These are phyloP conservation scores for Blastomyces parvus DNA, from an alignment of 2,329 filamentous ascomycete species.

Conservation along the genomic window DNA sequence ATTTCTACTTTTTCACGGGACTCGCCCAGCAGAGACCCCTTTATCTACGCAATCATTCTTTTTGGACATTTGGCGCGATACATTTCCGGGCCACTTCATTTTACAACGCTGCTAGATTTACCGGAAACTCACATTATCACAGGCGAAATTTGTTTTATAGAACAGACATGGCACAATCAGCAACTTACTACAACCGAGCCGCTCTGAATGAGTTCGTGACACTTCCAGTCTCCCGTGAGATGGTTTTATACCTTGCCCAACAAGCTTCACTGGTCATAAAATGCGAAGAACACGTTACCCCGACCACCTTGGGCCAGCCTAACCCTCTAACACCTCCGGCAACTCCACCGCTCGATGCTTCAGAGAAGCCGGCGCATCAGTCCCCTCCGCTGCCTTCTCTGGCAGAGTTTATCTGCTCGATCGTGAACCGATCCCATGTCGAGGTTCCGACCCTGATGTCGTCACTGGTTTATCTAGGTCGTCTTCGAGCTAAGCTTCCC, in stretches of 20 bases:
- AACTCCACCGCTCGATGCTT: conserved; percentile 45
- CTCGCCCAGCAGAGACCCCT: neutral
- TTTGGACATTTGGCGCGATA: neutral
- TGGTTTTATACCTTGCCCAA: conserved; percentile 40
- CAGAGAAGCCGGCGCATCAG: conserved; percentile 25
- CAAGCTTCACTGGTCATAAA: conserved; percentile 41
- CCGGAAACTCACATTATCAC: neutral
- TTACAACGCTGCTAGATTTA: neutral
- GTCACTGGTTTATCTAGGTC: conserved; percentile 82
- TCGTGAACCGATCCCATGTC: conserved; percentile 88
- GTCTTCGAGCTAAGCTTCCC: conserved; percentile 74
- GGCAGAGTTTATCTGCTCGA: conserved; percentile 81
- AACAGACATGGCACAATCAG: conserved; percentile 11
- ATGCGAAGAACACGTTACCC: conserved; percentile 43
- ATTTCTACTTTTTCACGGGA: neutral
- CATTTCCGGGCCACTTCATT: neutral
- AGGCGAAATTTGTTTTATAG: neutral
- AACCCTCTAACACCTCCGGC: conserved; percentile 52
- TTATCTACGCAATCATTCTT: neutral
- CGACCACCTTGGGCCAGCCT: conserved; percentile 31
- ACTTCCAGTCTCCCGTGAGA: conserved; percentile 39
- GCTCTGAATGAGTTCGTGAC: conserved; percentile 42
- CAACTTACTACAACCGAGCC: conserved; percentile 28
- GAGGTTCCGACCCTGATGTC: conserved; percentile 97
- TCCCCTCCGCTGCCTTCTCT: conserved; percentile 59